Conservation (phyloP, 768 basidiomycete genomes). For the Termitomyces sp. region DNA sequence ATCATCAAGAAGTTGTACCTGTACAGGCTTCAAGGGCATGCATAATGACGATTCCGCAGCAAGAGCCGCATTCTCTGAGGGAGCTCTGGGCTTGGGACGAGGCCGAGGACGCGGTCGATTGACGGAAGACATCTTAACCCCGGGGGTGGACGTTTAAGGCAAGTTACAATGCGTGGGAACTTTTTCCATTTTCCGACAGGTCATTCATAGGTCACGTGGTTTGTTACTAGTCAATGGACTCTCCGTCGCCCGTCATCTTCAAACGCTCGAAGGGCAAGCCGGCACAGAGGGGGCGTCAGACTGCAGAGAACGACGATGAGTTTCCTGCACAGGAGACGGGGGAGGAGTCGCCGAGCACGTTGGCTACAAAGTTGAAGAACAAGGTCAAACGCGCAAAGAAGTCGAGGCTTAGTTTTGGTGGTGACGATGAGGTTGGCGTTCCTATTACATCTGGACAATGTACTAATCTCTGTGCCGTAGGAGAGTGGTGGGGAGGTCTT, state of each 20-base stretch:
- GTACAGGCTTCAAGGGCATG: conserved; percentile 11
- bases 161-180: conserved; percentile 41
- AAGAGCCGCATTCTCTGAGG: conserved; percentile 11
- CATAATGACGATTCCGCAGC: conserved; percentile 18
- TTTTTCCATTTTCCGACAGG: conserved; percentile 15
- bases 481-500: conserved; percentile 62
- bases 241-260: conserved; percentile 46
- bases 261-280: conserved; percentile 45
- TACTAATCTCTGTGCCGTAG: conserved; percentile 34
- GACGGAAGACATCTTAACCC: conserved; percentile 25
- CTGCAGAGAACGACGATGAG: conserved; percentile 29
- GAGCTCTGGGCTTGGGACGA: conserved; percentile 42
- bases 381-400: conserved; percentile 66
- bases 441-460: conserved; percentile 8
- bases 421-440: conserved; percentile 49
- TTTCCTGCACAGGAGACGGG: conserved; percentile 23
- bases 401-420: conserved; percentile 77
- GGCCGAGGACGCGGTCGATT: conserved; percentile 40
- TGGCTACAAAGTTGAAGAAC: conserved; percentile 68
- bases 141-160: conserved; percentile 23
- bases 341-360: conserved; percentile 53
- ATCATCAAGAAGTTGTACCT: conserved; percentile 43
- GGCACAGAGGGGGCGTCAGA: conserved; percentile 34
- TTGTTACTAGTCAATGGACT: conserved; percentile 28
- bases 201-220: conserved; percentile 33